phyloP scores from a whole-genome alignment of 768 basidiomycete genomes.

The Stropharia rugosoannulata region DNA sequence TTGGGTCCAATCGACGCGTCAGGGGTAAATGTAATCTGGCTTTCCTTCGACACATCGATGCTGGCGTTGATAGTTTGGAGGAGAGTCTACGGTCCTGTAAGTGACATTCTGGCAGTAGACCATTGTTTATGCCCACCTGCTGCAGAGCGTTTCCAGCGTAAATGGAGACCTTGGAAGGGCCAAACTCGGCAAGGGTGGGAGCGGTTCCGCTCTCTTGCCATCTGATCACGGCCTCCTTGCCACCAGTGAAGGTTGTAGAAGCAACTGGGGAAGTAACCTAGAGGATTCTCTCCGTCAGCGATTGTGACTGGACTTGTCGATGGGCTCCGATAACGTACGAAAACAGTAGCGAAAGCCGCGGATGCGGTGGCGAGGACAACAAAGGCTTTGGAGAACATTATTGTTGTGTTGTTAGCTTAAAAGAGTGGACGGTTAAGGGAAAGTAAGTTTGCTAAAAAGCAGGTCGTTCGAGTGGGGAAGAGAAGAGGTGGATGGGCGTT shows the following conservation, averaged over 20 bases:
- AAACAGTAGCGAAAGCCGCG: conserved; percentile 55
- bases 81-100: conserved; percentile 37
- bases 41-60: conserved; percentile 51
- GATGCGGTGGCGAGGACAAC: conserved; percentile 51
- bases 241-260: conserved; percentile 45
- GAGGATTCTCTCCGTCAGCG: conserved; percentile 1
- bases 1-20: conserved; percentile 54
- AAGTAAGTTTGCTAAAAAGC: conserved; percentile 26
- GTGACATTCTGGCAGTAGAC: background rate
- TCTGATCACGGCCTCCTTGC: conserved; percentile 43
- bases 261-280: conserved; percentile 61
- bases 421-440: conserved; percentile 40
- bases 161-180: conserved; percentile 51
- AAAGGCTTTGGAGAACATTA: conserved; percentile 53
- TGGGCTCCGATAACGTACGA: conserved; percentile 31
- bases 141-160: conserved; percentile 59
- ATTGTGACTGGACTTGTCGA: conserved; percentile 4
- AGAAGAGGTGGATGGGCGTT: conserved; percentile 20
- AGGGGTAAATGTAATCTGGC: conserved; percentile 50
- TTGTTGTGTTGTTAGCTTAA: conserved; percentile 14
- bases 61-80: conserved; percentile 50
- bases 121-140: conserved; percentile 43
- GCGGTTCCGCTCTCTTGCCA: conserved; percentile 58
- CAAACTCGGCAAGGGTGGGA: conserved; percentile 53
- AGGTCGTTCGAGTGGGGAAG: conserved; percentile 8